Base-by-base conservation (phyloP, 495 filamentous ascomycete species). In the Podospora tetraspora region DNA sequence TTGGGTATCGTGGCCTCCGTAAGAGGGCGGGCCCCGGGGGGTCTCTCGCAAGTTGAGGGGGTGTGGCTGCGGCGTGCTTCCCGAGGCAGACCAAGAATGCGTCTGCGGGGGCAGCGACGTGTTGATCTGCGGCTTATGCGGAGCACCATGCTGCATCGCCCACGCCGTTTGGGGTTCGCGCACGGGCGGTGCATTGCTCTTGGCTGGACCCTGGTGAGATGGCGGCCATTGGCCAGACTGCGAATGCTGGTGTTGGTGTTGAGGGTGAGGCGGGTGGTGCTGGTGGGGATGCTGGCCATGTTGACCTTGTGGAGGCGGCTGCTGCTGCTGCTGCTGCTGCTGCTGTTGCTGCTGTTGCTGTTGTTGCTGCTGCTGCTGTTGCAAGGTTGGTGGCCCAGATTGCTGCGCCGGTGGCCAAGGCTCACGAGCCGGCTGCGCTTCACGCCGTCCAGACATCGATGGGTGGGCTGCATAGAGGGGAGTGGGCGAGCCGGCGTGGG, bases 71-170 rank as follows among this genome's bases (percentile, higher is more conserved):
- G 74, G 76, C 16, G 78, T 75, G 21, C 72, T 72, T 43, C 75
- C 72, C 58, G 77, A 66, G 3, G 63, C 5, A 4, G 73, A 61
- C 80, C 80, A 81, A 63, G 76, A 63, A 62, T 73, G 74, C 67
- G 73, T 74, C 30, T 83, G 82, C 7, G 77, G 74, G 22, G 78
- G 71, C 23, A 79, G 75, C 9, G 80, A 78, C 57, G 71, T 78
- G 27, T 68, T 77, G 32, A 80, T 75, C 1, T 72, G 71, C 6
- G 79, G 77, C 67, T 83, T 84, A 16, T 77, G 68, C 58, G 77
- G 73, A 23, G 72, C 74, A 19, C 76, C 79, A 57, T 82, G 80
- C 61, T 83, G 81, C 10, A 75, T 74, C 8, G 71, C 81, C 82
- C 82, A 84, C 13, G 80, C 76, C 3, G 81, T 77, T 37, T 78